A percentile compares a stretch with the other conserved stretches of the same genome.
phyloP scores from a whole-genome alignment of 2,329 filamentous ascomycete genomes.

The Talaromyces sp. region DNA sequence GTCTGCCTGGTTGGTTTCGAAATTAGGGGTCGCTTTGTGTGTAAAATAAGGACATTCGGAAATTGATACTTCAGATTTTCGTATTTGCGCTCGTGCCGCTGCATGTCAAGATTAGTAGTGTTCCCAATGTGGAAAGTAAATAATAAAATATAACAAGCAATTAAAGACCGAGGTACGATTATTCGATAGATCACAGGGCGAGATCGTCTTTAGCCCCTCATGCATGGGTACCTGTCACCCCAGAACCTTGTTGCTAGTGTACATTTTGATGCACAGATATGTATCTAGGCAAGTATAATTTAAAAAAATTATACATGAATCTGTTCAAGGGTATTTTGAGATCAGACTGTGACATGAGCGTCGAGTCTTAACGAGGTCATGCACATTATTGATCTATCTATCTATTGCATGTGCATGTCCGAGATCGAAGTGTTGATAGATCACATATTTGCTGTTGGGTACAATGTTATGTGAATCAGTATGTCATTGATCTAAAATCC shows the following conservation, averaged over 20 bases:
- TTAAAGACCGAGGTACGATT: background rate
- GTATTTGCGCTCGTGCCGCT: constrained; percentile 8
- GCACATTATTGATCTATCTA: background rate
- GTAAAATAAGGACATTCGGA: background rate
- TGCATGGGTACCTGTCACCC: constrained; percentile 12
- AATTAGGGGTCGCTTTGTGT: background rate
- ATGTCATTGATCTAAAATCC: background rate
- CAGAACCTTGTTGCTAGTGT: background rate
- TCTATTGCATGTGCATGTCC: background rate
- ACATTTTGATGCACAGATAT: background rate
- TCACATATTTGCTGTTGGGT: background rate
- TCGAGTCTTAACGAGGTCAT: background rate
- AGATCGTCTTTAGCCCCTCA: background rate
- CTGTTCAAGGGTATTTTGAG: background rate
- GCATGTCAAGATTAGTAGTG: background rate
- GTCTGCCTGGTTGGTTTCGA: background rate
- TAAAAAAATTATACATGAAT: background rate
- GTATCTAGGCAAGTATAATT: background rate
- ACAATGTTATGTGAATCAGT: background rate
- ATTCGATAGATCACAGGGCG: background rate
- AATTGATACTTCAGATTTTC: constrained; percentile 7
- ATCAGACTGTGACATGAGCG: background rate
- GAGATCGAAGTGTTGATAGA: background rate
- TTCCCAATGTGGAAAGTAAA: background rate
- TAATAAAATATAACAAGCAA: background rate